Conservation (phyloP, 1,284 basidiomycete genomes). For the Trichosporon sp. region DNA sequence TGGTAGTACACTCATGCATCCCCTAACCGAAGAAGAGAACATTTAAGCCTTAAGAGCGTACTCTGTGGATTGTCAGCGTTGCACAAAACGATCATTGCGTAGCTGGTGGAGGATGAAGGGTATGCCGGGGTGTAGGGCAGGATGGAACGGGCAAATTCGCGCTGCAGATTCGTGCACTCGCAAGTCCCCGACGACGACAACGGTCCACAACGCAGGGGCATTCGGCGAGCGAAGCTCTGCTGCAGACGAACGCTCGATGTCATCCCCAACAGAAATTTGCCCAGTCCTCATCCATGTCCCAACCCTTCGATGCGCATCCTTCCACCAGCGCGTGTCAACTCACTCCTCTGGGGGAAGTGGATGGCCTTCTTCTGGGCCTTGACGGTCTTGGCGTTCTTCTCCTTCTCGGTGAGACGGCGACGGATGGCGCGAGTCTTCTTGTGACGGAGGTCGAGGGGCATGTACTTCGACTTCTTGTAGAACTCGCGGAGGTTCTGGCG, state of each 20-base stretch:
- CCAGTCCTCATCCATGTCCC: background rate
- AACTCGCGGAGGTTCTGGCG: conserved; percentile 95
- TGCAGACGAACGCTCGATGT: background rate
- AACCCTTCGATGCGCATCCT: background rate
- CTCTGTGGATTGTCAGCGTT: conserved; percentile 36
- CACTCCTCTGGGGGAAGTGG: conserved; percentile 75
- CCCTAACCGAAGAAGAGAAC: conserved; percentile 29
- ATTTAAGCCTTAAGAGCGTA: conserved; percentile 56
- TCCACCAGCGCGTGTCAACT: conserved; percentile 29
- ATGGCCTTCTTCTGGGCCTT: conserved; percentile 90
- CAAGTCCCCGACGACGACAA: background rate
- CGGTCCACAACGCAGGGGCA: no score
- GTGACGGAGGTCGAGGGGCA: conserved; percentile 93
- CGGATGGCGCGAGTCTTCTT: conserved; percentile 99
- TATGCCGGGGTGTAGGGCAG: background rate
- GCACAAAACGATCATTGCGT: no score
- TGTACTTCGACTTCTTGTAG: conserved; percentile 89
- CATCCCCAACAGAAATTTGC: background rate
- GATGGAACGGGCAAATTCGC: conserved; percentile 3
- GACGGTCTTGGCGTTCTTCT: conserved; percentile 77
- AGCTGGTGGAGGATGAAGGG: no score
- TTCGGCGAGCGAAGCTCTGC: background rate
- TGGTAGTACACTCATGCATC: conserved; percentile 48
- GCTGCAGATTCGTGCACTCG: background rate
- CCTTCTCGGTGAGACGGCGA: conserved; percentile 87